Percentiles rank a stretch among this genome's conserved stretches.
Conservation (phyloP, 2,329 filamentous ascomycete genomes). For the Aspergillus viridinutans region DNA sequence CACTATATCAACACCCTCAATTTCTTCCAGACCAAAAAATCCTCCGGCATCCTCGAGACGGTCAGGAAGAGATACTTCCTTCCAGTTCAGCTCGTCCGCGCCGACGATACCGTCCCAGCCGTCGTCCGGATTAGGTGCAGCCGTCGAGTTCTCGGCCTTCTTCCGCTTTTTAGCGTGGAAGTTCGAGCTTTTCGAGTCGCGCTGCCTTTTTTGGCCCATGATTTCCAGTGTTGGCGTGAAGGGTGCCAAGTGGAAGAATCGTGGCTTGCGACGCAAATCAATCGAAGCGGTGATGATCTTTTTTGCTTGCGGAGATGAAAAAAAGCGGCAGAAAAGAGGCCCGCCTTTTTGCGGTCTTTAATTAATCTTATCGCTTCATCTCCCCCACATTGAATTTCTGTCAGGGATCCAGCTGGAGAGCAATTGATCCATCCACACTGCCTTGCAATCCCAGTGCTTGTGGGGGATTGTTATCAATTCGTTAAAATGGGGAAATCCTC, state of each 20-base stretch:
- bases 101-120: slow-evolving; percentile 27
- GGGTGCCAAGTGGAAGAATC: not conserved
- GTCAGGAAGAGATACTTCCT: slow-evolving; percentile 64
- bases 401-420: not conserved
- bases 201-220: slow-evolving; percentile 37
- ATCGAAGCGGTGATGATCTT: slow-evolving; percentile 1
- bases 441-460: not conserved
- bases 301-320: slow-evolving; percentile 22
- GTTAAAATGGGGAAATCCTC: slow-evolving; percentile 84
- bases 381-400: slow-evolving; percentile 1
- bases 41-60: slow-evolving; percentile 86
- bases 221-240: not conserved
- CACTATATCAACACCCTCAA: slow-evolving; percentile 85
- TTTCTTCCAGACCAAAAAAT: slow-evolving; percentile 86
- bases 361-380: slow-evolving; percentile 34
- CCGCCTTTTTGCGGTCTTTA: slow-evolving; percentile 26
- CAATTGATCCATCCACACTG: not conserved
- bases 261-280: not conserved
- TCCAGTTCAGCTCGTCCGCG: slow-evolving; percentile 57
- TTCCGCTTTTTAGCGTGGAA: slow-evolving; percentile 34
- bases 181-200: slow-evolving; percentile 27
- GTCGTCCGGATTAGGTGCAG: slow-evolving; percentile 14
- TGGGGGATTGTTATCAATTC: not conserved
- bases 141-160: slow-evolving; percentile 19
- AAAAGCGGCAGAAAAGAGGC: slow-evolving; percentile 34